Base-by-base conservation (phyloP, 2,329 filamentous ascomycete species). In the Fusarium foetens region DNA sequence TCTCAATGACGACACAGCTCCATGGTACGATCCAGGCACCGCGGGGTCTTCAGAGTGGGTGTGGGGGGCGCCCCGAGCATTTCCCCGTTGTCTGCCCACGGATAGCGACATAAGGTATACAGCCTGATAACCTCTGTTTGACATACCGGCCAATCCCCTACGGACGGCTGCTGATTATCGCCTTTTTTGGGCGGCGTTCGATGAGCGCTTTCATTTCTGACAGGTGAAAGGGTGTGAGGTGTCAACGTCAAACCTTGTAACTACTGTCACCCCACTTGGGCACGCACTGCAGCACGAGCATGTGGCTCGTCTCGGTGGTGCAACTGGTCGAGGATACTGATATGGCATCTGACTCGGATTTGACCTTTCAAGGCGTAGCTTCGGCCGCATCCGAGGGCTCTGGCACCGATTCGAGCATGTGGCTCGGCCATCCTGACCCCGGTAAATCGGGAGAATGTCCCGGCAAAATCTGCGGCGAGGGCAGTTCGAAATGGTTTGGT, bases 401-500 rank as follows among this genome's bases (percentile, higher is more conserved):
- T 48, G 71, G 64, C 35, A 77, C 74, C 9, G 75, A 71, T 53
- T 77, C 67, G 12, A 77, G 71, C 19, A 63, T 73, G 51, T 66
- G 75, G 55, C 70, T 69, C 54, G 70, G 75, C 76, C 75, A 77
- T 29, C 73, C 68, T 48, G 77, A 70, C 62, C 69, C 69, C 39
- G 75, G 71, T 54, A 78, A 62, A 62, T 74, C 72, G 64, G 74
- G 66, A 62, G 72, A 77, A 66, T 76, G 73, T 13, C 76, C 77
- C 48, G 83, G 78, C 35, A 77, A 76, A n/a, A 86, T 82, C 58
- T 86, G 81, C 19, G 84, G 84, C 42, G 85, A 85, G 9, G 84
- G 83, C 14, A 87, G 75, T 75, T 87, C 85, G 61, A 85, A 81
- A 52, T 82, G 83, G 71, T 84, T 82, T 10, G 80, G 79, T 7